Evolutionary conservation across 208 protist genomes (phyloP).

Genomic region (Acanthamoeba royreba): DNA sequence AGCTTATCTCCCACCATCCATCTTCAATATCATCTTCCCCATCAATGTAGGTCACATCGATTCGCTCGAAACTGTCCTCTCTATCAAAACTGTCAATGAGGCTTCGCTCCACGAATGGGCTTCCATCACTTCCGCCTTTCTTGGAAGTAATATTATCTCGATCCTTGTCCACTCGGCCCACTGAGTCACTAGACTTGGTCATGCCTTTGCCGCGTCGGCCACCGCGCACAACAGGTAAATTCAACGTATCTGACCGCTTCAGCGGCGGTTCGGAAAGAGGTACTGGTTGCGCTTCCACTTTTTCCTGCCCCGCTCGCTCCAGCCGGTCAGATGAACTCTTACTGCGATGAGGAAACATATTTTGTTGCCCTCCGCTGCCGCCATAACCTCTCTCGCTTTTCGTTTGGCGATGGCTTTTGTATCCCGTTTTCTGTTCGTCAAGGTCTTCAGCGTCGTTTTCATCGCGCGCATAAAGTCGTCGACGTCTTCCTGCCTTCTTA

Average conservation of each 20-base stretch:
- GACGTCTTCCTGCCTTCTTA: not conserved
- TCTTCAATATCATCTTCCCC: not conserved
- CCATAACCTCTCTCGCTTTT: not conserved
- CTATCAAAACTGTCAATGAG: too few species aligned
- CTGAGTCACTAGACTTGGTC: not conserved
- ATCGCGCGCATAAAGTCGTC: not conserved
- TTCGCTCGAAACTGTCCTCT: not conserved
- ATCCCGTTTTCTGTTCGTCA: not conserved
- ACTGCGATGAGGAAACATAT: not conserved
- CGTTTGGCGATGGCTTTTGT: too few species aligned
- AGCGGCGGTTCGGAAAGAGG: not conserved
- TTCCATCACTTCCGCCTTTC: too few species aligned
- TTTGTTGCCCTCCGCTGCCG: not conserved
- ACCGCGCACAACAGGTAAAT: not conserved
- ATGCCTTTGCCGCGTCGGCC: not conserved
- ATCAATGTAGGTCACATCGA: not conserved
- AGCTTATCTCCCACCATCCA: not conserved
- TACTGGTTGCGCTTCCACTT: not conserved
- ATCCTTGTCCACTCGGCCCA: too few species aligned
- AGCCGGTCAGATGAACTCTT: not conserved
- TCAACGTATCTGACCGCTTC: not conserved
- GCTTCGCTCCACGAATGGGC: too few species aligned
- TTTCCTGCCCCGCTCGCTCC: not conserved
- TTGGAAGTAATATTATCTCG: too few species aligned
- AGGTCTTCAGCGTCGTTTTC: not conserved